Percentiles rank a stretch among this genome's conserved stretches.
These are phyloP conservation scores for Botrytis sinoallii DNA, from an alignment of 2,329 filamentous ascomycete species.

Conservation along the genomic window DNA sequence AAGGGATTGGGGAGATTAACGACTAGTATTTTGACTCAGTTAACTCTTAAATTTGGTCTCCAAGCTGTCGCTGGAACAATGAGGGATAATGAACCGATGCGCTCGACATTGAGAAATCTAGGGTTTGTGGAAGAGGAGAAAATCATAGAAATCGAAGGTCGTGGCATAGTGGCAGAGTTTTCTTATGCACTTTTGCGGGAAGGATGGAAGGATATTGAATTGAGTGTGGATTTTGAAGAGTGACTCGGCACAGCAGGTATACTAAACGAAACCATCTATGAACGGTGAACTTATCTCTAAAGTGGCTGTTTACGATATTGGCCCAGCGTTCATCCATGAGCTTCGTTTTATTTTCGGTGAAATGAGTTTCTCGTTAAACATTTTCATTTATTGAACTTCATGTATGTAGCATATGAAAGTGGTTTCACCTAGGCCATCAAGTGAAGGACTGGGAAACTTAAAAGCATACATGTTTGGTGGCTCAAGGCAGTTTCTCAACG, in stretches of 20 bases:
- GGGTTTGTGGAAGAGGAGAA: neutral
- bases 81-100: neutral
- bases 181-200: neutral
- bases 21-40: neutral
- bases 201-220: neutral
- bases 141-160: neutral
- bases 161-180: neutral
- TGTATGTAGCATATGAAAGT: neutral
- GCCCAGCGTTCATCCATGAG: neutral
- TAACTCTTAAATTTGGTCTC: neutral
- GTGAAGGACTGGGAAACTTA: neutral
- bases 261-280: neutral
- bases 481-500: neutral
- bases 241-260: neutral
- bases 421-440: neutral
- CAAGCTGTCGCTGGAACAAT: neutral
- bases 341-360: neutral
- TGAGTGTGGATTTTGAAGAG: neutral
- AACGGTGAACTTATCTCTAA: neutral
- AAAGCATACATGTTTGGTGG: neutral
- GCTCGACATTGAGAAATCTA: neutral
- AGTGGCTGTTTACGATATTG: neutral
- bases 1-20: neutral
- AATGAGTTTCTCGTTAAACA: neutral
- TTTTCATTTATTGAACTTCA: neutral